Base-by-base conservation (phyloP, 202 grass and related monocot species). In the Elaeis oleifera region DNA sequence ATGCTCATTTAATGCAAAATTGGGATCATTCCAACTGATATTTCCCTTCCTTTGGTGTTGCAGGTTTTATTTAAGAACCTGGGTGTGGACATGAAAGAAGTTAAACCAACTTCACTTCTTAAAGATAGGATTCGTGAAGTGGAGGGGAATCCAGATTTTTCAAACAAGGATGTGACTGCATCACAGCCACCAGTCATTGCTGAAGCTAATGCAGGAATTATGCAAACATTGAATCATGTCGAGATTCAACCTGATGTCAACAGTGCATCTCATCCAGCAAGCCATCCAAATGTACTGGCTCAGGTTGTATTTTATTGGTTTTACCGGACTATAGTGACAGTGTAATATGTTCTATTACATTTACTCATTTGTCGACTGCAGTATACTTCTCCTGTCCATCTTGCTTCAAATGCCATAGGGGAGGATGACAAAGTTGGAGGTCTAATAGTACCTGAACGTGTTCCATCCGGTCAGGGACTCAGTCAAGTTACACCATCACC, bases 61-160 rank as follows among this genome's bases (percentile, higher is more conserved):
- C 53, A 95, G 90, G 90, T 95, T 19, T 73, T 95, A 68, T 95
- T 90, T 77, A 95, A 95, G 77, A 91, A 96, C 58, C 84, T 97
- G 80, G 77, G 84, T 53, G 84, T 91, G 50, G 87, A 97, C 78
- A 78, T 89, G 81, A 91, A 91, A 81, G 92, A 97, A 81, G 92
- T 91, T 75, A 97, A 97, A 74, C 87, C 92, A 59, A 76, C 84
- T 64, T 78, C 76, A 36, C 88, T 97, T 75, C 78, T 97, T 49
- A 91, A 85, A 85, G 84, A 89, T 61, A 69, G 81, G 65, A 51
- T 59, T 69, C 92, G 87, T 19, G 79, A 97, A 76, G 54, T 83
- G 54, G 87, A 89, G 50, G 87, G 87, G 56, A 97, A 97, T 79
- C 92, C 92, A n/a, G 92, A 97, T 81, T 91, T 97, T 85, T 91